Base-by-base conservation (phyloP, 2,329 filamentous ascomycete genomes). In the Curvularia verruculosa region DNA sequence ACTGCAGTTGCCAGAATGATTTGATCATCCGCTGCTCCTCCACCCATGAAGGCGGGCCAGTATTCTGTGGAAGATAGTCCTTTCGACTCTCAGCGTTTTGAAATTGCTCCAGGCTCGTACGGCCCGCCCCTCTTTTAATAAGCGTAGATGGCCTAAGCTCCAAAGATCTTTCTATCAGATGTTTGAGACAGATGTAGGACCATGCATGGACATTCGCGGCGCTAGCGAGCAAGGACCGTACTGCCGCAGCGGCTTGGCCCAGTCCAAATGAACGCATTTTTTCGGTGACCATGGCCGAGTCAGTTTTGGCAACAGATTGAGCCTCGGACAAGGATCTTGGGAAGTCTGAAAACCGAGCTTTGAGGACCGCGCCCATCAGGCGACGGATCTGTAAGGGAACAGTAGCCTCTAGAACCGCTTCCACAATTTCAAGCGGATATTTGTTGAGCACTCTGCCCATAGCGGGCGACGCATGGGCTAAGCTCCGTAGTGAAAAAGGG, bases 341-440 rank as follows among this genome's bases (percentile, higher is more conserved):
- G 9, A 54, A 54, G 44, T 2, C 21, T 18, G 26, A 48, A 28
- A 54, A 36, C 2, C 36, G 44, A 8, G 34, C 34, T 54, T 54
- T 49, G 19, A 54, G 36, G 1, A 49, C 44, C 26, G 44, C 51
- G 44, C 4, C 15, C 10, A 54, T 49, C 10, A 54, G 1, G 15
- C 36, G 36, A 49, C 45, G 34, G 2, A 15, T 56, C 31, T 44
- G 0, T 15, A 48, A 0, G 2, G 57, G 24, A 59, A 59, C 53
- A 28, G 57, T 59, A 53, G 12, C 21, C 3, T 53, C 49, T 13
- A 59, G 19, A 9, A 59, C 18, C 9, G 18, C 49, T 34, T 59
- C 53, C 12, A 56, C 31, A 37, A 59, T 59, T 48, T 59, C 53
- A 15, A 59, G 53, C 49, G 53, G 36, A 36, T 59, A 59, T 51